phyloP scores from a whole-genome alignment of 1,139 yeast genomes.

The Debaryomyces psychrophilus region DNA sequence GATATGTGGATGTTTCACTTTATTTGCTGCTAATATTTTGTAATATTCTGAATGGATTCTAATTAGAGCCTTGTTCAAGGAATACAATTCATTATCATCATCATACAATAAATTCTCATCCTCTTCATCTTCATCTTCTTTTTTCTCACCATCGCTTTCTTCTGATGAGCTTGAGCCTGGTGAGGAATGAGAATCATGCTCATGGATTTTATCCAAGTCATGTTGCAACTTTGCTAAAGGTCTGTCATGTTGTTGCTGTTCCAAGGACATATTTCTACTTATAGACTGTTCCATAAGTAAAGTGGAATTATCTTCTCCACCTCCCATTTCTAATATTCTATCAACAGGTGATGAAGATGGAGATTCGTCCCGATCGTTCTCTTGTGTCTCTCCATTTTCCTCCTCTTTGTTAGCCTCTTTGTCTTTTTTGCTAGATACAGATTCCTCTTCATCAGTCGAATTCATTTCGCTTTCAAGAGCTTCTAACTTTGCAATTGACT shows the following conservation, averaged over 20 bases:
- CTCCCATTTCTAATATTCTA: slow-evolving; percentile 50
- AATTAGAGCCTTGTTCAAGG: slow-evolving; percentile 63
- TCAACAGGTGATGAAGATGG: slow-evolving; percentile 49
- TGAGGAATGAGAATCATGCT: slow-evolving; percentile 25
- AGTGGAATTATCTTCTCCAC: slow-evolving; percentile 50
- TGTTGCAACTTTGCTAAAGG: slow-evolving; percentile 85
- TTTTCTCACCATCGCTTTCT: slow-evolving; percentile 21
- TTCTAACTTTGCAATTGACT: slow-evolving; percentile 56
- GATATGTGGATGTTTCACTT: slow-evolving; percentile 11
- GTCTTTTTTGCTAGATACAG: slow-evolving; percentile 14
- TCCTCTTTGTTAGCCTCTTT: slow-evolving; percentile 15
- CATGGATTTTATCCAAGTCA: slow-evolving; percentile 60
- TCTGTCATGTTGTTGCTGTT: slow-evolving; percentile 70
- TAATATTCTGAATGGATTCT: slow-evolving; percentile 72
- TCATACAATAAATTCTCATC: slow-evolving; percentile 67
- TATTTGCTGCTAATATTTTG: slow-evolving; percentile 39
- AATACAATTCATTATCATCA: slow-evolving; percentile 75
- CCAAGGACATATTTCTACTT: slow-evolving; percentile 59
- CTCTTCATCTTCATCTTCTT: slow-evolving; percentile 40
- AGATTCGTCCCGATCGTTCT: slow-evolving; percentile 1
- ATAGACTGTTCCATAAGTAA: slow-evolving; percentile 55
- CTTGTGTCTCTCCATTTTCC: slow-evolving; percentile 13
- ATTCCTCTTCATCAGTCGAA: slow-evolving; percentile 23
- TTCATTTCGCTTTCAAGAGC: slow-evolving; percentile 24
- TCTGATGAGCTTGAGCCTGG: slow-evolving; percentile 19